These are phyloP conservation scores for Lepidium didymum DNA, from an alignment of 345 rosid genomes.

Conservation along the genomic window DNA sequence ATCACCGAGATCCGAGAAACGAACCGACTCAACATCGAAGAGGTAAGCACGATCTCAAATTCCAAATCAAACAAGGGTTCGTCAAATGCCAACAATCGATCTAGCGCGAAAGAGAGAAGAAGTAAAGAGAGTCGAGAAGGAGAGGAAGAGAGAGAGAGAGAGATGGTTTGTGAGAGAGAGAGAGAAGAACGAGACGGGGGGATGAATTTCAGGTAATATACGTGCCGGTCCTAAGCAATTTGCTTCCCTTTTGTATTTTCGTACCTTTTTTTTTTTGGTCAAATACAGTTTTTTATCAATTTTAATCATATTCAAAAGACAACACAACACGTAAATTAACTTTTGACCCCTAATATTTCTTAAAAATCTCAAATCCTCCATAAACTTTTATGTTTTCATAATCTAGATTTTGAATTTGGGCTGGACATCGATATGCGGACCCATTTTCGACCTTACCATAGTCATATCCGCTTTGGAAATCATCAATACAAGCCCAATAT, in stretches of 20 bases:
- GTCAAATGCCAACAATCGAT: constrained; percentile 7
- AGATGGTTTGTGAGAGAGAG: constrained; percentile 30
- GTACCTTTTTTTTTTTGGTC: neutral
- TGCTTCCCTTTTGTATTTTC: constrained; percentile 6
- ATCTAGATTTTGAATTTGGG: neutral
- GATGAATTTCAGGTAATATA: constrained; percentile 24
- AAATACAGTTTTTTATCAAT: neutral
- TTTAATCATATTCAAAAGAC: neutral
- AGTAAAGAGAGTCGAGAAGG: constrained; percentile 9
- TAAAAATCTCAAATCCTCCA: neutral
- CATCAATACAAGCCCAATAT: neutral
- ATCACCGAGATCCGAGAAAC: constrained; percentile 34
- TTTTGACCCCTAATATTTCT: neutral
- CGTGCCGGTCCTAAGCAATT: constrained; percentile 26
- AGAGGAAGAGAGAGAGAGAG: constrained; percentile 21
- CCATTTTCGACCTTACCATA: too few species aligned
- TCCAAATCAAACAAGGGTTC: constrained; percentile 11
- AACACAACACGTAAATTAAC: neutral
- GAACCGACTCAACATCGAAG: constrained; percentile 20
- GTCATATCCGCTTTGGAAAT: too few species aligned
- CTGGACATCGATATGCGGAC: too few species aligned
- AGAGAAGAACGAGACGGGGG: neutral
- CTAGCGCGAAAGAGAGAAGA: neutral
- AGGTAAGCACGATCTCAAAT: constrained; percentile 16
- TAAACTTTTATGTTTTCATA: neutral